phyloP scores from a whole-genome alignment of 345 rosid species.

The Brassica cretica region DNA sequence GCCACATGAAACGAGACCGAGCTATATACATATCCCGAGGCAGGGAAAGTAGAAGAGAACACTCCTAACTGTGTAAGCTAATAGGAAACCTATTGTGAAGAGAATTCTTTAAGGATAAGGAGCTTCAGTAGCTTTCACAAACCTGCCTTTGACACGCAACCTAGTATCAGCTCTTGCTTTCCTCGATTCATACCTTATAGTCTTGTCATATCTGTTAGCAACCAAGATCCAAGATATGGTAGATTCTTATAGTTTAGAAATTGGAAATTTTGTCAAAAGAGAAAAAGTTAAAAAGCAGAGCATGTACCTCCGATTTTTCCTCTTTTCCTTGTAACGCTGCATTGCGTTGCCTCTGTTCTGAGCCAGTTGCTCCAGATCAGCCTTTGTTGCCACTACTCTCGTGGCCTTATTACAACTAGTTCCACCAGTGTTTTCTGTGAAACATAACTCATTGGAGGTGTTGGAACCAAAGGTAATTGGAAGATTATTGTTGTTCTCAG shows the following conservation, averaged over 20 bases:
- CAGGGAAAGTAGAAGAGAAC: neutral
- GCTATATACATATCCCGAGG: constrained; percentile 16
- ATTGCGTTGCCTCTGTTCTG: constrained; percentile 49
- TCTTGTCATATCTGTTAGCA: constrained; percentile 72
- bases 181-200: constrained; percentile 91
- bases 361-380: constrained; percentile 46
- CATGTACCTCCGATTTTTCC: constrained; percentile 62
- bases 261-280: neutral
- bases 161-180: constrained; percentile 94
- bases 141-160: constrained; percentile 87
- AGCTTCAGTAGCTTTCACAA: constrained; percentile 75
- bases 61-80: constrained; percentile 20
- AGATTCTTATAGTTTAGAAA: neutral
- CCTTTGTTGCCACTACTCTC: constrained; percentile 47
- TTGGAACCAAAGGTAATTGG: constrained; percentile 39
- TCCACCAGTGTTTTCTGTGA: constrained; percentile 44
- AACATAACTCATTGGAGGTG: constrained; percentile 44
- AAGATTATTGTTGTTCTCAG: constrained; percentile 53
- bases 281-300: neutral
- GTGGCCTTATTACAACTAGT: constrained; percentile 46
- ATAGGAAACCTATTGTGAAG: neutral
- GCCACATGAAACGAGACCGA: constrained; percentile 1
- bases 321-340: neutral
- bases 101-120: constrained; percentile 36
- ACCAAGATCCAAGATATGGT: neutral